A percentile compares a stretch with the other conserved stretches of the same genome.
These are phyloP conservation scores for Fusarium paranaense DNA, from an alignment of 2,329 filamentous ascomycete genomes.

Conservation along the genomic window DNA sequence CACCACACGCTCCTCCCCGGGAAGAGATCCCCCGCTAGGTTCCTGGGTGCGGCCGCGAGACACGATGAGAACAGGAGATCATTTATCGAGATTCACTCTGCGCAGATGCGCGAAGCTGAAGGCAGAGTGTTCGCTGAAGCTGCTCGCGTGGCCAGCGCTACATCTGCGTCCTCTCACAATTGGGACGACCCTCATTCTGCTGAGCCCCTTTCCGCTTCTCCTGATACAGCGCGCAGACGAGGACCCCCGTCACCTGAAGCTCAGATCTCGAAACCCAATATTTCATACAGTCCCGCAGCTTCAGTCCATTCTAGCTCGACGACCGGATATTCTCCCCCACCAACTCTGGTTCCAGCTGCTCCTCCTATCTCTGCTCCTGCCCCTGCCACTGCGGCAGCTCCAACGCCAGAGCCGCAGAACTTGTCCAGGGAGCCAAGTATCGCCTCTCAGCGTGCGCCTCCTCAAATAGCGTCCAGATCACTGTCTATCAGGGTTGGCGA, in stretches of 20 bases:
- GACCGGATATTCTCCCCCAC: conserved; percentile 45
- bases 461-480: conserved; percentile 46
- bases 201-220: conserved; percentile 39
- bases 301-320: conserved; percentile 49
- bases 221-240: conserved; percentile 38
- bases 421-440: conserved; percentile 39
- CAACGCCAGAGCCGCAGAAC: conserved; percentile 31
- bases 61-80: conserved; percentile 67
- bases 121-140: conserved; percentile 69
- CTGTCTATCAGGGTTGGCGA: conserved; percentile 57
- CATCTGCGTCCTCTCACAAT: conserved; percentile 47
- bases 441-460: conserved; percentile 43
- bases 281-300: conserved; percentile 58
- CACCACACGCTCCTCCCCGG: conserved; percentile 48
- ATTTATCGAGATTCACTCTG: conserved; percentile 69
- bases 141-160: conserved; percentile 49
- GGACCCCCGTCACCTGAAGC: conserved; percentile 45
- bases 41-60: conserved; percentile 54
- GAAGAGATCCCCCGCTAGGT: conserved; percentile 53
- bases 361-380: conserved; percentile 4
- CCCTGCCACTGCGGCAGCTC: conserved; percentile 11
- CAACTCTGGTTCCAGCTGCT: conserved; percentile 21
- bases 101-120: conserved; percentile 71
- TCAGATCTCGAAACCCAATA: conserved; percentile 36
- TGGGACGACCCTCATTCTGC: conserved; percentile 49